Evolutionary conservation across 768 basidiomycete genomes (phyloP).

Genomic region (Panaeolus papilionaceus): DNA sequence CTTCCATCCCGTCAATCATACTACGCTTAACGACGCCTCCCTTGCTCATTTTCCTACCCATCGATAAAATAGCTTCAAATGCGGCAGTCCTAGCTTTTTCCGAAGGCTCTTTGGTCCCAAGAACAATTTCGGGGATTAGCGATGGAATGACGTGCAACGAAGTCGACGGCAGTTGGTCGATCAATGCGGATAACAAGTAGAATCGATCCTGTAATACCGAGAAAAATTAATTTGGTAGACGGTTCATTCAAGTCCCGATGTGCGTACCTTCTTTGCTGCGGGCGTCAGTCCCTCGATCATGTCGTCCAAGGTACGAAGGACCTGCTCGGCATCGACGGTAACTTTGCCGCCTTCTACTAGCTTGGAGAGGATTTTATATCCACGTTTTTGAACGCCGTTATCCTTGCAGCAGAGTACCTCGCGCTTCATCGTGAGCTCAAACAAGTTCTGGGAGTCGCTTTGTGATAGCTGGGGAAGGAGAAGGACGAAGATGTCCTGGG

Average conservation of each 20-base stretch:
- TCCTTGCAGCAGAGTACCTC: constrained; percentile 79
- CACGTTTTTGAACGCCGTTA: constrained; percentile 93
- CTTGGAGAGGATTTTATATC: constrained; percentile 86
- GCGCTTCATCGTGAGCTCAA: constrained; percentile 69
- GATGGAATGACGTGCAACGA: constrained; percentile 86
- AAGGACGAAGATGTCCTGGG: constrained; percentile 86
- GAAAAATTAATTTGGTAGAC: constrained; percentile 19
- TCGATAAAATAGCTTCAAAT: constrained; percentile 87
- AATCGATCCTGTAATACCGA: constrained; percentile 73
- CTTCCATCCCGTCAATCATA: constrained; percentile 85
- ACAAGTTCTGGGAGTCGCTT: constrained; percentile 65
- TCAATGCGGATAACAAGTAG: constrained; percentile 70
- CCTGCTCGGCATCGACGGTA: constrained; percentile 55
- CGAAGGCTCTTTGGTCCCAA: constrained; percentile 97
- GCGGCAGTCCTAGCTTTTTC: constrained; percentile 83
- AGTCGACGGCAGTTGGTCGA: constrained; percentile 70
- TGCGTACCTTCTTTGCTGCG: constrained; percentile 84
- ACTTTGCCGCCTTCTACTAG: constrained; percentile 71
- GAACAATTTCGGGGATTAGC: constrained; percentile 90
- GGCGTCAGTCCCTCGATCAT: constrained; percentile 69
- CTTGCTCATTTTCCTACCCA: constrained; percentile 90
- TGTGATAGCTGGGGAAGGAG: constrained; percentile 77
- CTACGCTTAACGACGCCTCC: constrained; percentile 85
- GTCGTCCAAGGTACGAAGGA: constrained; percentile 71
- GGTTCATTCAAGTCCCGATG: neutral